Conservation (phyloP, 2,329 filamentous ascomycete genomes). For the Trichothecium roseum region DNA sequence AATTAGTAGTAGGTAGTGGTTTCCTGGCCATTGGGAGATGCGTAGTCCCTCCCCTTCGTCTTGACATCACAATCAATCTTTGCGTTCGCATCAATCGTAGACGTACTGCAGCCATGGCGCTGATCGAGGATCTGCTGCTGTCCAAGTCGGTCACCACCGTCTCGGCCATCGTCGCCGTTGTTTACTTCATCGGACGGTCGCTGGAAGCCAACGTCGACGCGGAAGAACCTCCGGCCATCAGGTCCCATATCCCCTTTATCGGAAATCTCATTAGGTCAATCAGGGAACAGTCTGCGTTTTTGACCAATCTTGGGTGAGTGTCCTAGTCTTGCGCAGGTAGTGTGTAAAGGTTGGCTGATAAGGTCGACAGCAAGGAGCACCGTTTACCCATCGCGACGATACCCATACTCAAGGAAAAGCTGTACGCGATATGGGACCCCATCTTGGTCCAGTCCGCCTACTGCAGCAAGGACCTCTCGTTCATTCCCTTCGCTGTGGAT, state of each 20-base stretch:
- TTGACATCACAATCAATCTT: too few species aligned
- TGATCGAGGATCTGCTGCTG: constrained; percentile 2
- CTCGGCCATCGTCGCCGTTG: constrained; percentile 2
- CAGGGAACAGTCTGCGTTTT: constrained; percentile 7
- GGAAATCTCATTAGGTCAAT: constrained; percentile 30
- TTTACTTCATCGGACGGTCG: constrained; percentile 4
- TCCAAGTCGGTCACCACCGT: constrained; percentile 1
- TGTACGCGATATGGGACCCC: constrained; percentile 34
- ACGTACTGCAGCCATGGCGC: constrained; percentile 1
- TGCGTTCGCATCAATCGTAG: too few species aligned
- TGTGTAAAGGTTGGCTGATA: too few species aligned
- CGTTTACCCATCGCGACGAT: constrained; percentile 29
- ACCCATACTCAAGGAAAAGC: constrained; percentile 28
- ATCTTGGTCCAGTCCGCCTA: constrained; percentile 27
- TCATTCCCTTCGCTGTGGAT: constrained; percentile 29
- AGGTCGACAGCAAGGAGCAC: constrained; percentile 11
- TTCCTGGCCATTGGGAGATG: too few species aligned
- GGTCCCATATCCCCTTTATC: constrained; percentile 24
- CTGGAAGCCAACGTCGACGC: constrained; percentile 9
- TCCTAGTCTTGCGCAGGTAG: too few species aligned
- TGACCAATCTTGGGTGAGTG: constrained; percentile 11
- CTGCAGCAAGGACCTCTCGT: constrained; percentile 29
- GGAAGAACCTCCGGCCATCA: constrained; percentile 26
- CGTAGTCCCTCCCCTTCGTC: too few species aligned
- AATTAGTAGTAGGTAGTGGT: too few species aligned